Evolutionary conservation across 768 basidiomycete genomes (phyloP).

Genomic region (Candolleomyces aberdarensis): DNA sequence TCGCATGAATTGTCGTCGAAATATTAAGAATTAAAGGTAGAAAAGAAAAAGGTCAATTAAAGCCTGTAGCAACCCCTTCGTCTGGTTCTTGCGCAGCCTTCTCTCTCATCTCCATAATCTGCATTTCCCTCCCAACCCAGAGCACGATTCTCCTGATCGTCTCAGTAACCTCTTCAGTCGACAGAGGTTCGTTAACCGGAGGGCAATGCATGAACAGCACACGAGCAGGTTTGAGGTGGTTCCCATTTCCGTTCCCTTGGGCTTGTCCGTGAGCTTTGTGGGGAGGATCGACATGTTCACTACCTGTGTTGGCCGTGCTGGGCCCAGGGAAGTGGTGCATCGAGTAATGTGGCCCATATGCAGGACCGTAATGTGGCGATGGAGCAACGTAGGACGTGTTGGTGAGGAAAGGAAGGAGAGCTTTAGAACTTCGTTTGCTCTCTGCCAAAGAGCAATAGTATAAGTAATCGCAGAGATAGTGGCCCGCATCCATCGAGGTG

Average conservation of each 20-base stretch:
- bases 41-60: neutral
- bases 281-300: neutral
- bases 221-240: constrained; percentile 26
- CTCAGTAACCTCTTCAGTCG: constrained; percentile 64
- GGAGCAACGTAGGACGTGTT: constrained; percentile 2
- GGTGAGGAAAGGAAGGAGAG: constrained; percentile 10
- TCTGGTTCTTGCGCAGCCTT: constrained; percentile 4
- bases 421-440: constrained; percentile 46
- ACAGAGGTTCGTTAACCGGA: constrained; percentile 61
- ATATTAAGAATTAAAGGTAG: no score
- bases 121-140: constrained; percentile 48
- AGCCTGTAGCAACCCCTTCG: neutral
- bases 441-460: constrained; percentile 77
- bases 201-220: constrained; percentile 74
- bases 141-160: constrained; percentile 58
- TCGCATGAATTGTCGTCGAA: no score
- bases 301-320: constrained; percentile 11
- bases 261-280: constrained; percentile 7
- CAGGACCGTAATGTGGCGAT: neutral
- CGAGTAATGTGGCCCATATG: neutral
- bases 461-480: constrained; percentile 74
- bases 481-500: constrained; percentile 72
- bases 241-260: constrained; percentile 35
- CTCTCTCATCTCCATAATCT: constrained; percentile 7
- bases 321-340: neutral